A percentile compares a stretch with the other conserved stretches of the same genome.
These are phyloP conservation scores for Solanum gracilifrons DNA, from an alignment of 257 asterid species.

Conservation along the genomic window DNA sequence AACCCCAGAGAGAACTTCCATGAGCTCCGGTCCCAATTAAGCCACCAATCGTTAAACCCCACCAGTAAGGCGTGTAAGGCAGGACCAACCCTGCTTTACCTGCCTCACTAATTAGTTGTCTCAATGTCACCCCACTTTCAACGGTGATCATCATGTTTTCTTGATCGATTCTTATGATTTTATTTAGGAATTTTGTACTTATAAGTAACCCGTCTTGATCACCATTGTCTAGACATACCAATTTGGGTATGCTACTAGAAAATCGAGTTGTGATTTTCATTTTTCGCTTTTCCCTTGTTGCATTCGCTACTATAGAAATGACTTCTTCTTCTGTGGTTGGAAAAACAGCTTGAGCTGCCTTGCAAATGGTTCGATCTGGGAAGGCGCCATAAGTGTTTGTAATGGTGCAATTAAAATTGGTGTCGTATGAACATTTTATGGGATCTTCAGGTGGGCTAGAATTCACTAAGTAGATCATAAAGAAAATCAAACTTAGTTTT, in stretches of 20 bases:
- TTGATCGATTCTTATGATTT: background rate
- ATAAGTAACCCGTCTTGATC: constrained; percentile 9
- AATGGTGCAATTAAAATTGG: constrained; percentile 12
- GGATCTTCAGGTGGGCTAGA: constrained; percentile 19
- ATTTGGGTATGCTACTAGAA: constrained; percentile 18
- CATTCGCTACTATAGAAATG: constrained; percentile 11
- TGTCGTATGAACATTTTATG: constrained; percentile 9
- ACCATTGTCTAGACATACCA: constrained; percentile 14
- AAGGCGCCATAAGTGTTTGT: constrained; percentile 11
- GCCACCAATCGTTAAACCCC: constrained; percentile 23
- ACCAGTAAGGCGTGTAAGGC: constrained; percentile 19
- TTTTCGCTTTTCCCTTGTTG: background rate
- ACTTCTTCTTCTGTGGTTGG: constrained; percentile 19
- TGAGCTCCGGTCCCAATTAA: constrained; percentile 19
- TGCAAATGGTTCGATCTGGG: constrained; percentile 17
- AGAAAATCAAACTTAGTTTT: background rate
- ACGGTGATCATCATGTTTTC: constrained; percentile 8
- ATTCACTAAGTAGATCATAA: background rate
- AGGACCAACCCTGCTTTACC: constrained; percentile 12
- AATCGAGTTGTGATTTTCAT: constrained; percentile 21
- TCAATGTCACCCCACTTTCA: constrained; percentile 7
- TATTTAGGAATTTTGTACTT: constrained; percentile 14
- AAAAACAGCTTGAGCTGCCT: constrained; percentile 4
- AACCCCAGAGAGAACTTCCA: constrained; percentile 21
- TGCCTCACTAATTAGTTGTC: constrained; percentile 3